Evolutionary conservation across 768 basidiomycete species (phyloP).

Genomic region (Termitomyces heimii): DNA sequence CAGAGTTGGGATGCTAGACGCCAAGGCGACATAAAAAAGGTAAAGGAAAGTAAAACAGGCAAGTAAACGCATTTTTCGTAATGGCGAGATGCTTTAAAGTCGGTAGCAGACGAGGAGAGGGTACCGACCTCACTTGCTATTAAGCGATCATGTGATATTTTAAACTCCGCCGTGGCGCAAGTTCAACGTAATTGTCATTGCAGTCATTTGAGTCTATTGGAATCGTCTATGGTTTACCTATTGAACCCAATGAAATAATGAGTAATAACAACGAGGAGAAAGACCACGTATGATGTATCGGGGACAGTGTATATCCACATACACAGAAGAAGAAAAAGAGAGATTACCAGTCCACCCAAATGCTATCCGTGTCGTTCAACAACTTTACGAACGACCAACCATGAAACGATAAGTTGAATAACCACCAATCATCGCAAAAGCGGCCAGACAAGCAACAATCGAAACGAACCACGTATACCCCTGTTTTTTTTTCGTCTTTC

Average conservation of each 20-base stretch:
- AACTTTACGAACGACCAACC: conserved; percentile 31
- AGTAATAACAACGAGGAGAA: background rate
- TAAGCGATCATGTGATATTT: conserved; percentile 4
- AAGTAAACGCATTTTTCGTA: background rate
- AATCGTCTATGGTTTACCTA: background rate
- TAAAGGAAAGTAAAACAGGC: background rate
- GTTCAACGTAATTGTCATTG: background rate
- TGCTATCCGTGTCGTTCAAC: background rate
- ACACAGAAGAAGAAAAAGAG: background rate
- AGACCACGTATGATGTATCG: background rate
- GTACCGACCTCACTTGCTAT: background rate
- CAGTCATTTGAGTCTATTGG: background rate
- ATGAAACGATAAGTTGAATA: conserved; percentile 78
- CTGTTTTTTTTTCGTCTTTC: conserved; percentile 21
- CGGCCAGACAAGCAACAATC: conserved; percentile 75
- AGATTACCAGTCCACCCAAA: background rate
- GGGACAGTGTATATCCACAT: background rate
- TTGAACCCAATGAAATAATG: background rate
- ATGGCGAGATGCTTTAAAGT: background rate
- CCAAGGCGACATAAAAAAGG: background rate
- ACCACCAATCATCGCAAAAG: conserved; percentile 78
- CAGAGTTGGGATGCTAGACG: background rate
- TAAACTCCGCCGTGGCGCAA: background rate
- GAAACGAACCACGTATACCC: conserved; percentile 81
- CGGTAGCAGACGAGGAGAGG: background rate